Base-by-base conservation (phyloP, 148 eudicot genomes). In the Fallopia convolvulus region DNA sequence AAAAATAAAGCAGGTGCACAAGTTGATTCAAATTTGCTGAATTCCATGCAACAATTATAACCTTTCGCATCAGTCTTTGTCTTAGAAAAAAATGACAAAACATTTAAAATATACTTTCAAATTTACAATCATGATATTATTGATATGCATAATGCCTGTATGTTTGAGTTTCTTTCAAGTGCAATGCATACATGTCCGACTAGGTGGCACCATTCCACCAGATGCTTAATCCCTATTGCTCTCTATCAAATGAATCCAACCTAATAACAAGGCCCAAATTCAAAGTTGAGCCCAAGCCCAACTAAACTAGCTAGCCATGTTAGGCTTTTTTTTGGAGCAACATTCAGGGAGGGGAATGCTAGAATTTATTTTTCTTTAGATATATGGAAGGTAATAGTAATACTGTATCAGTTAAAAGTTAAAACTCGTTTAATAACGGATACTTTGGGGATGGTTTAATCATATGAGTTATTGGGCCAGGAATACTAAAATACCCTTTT, bases 21-120 rank as follows among this genome's bases (percentile, higher is more conserved):
- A 68, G 72, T 68, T 68, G 72, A 68, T 12, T 46, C 42, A 68
- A 68, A 33, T 68, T 36, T 18, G 11, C 72, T 68, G 72, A 68
- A 68, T 68, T 68, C 72, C 44, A 68, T 68, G 72, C 20, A 68
- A 6, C 72, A 36, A 68, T 68, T 68, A 68, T 68, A 68, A 39
- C 72, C 72, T 68, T 68, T 68, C 72, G 44, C 42, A 68, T 68
- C 72, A 68, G 72, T 68, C 72, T 68, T 39, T 14, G 20, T 68
- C 72, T 39, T 14, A 68, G 72, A 36, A 36, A 36, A 36, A 68
- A 63, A 23, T 61, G 68, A 63, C 70, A 63, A 63, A 63, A 63
- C 30, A 26, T 33, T 26, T 30, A 2, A 63, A 55, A 26, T 21
- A 26, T 63, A 1, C 20, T 63, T 63, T 63, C 70, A 63, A 63